Conservation (phyloP, 2,329 filamentous ascomycete genomes). For the Stachybotrys elegans region DNA sequence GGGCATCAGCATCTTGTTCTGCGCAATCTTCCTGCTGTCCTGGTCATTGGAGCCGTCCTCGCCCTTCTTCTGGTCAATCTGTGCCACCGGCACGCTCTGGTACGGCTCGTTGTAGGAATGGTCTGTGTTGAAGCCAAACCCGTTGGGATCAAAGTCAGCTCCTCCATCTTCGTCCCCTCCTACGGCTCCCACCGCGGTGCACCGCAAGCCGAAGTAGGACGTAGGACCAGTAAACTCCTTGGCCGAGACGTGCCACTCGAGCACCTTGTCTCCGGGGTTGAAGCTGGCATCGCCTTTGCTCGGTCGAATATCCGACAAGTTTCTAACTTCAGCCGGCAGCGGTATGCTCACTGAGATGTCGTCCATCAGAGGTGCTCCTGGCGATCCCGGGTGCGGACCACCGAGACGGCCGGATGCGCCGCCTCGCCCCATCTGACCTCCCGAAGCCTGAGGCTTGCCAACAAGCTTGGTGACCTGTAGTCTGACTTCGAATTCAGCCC, state of each 20-base stretch:
- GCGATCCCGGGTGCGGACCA: constrained; percentile 45
- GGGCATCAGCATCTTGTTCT: constrained; percentile 75
- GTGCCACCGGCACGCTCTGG: constrained; percentile 37
- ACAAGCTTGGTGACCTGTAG: constrained; percentile 67
- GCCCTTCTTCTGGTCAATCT: constrained; percentile 24
- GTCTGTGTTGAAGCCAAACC: constrained; percentile 46
- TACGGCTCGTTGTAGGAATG: constrained; percentile 54
- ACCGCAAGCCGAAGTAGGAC: constrained; percentile 68
- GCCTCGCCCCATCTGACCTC: constrained; percentile 36
- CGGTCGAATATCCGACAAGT: constrained; percentile 75
- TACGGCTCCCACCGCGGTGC: constrained; percentile 68
- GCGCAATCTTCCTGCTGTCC: constrained; percentile 54
- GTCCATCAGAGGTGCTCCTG: constrained; percentile 61
- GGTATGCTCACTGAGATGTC: constrained; percentile 75
- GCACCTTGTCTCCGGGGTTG: constrained; percentile 61
- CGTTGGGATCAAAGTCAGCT: constrained; percentile 42
- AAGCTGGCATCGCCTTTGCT: constrained; percentile 81
- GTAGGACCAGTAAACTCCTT: constrained; percentile 68
- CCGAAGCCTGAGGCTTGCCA: constrained; percentile 28
- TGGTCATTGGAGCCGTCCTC: constrained; percentile 33
- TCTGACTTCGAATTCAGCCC: constrained; percentile 84
- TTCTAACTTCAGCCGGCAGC: constrained; percentile 72
- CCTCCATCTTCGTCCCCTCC: constrained; percentile 41
- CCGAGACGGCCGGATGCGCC: constrained; percentile 34
- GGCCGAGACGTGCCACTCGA: constrained; percentile 79